Evolutionary conservation across 495 filamentous ascomycete species (phyloP), one percentile per base, ranked within the genome.

Genomic region (Monascus purpureus): DNA sequence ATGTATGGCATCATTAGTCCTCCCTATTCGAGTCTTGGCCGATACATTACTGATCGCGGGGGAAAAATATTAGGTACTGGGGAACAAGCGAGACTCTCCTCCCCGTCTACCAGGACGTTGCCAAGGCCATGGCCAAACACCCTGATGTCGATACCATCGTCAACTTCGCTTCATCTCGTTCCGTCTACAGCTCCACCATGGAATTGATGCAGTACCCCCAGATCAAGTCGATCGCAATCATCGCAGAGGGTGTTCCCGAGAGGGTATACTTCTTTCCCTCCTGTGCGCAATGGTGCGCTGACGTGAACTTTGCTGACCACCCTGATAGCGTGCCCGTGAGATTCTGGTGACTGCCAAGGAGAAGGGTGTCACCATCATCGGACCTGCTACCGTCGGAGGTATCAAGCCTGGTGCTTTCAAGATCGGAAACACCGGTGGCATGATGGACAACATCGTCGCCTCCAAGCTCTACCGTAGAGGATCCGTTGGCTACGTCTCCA

Each of bases 401-500:
- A 95, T 97, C 70, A 97, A 97, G 74, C 90, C 90, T 38, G 92
- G 90, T 61, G 78, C 81, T 52, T 97, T 82, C 76, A 97, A 96
- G 76, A 97, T 97, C 42, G 90, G 90, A 60, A 97, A 97, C 73
- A 97, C 90, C 41, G 90, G 90, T 74, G 90, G 90, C 61, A 97
- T 97, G 90, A 97, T 97, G 90, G 90, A 97, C 74, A 97, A 97
- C 73, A 97, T 97, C 49, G 90, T 97, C 37, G 87, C 90, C 45
- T 96, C 92, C 61, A 97, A 96, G 77, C 83, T 97, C 31, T 97
- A 97, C 77, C 90, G 90, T 61, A 84, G 83, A 63, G 90, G 90
- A 46, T 96, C 92, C 32, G 87, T 97, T 40, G 90, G 82, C 49
- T 97, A 97, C 57, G 90, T 97, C 58, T 96, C 92, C 70, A 97